Conservation (phyloP, 345 rosid genomes). For the Nasturtium officinale region DNA sequence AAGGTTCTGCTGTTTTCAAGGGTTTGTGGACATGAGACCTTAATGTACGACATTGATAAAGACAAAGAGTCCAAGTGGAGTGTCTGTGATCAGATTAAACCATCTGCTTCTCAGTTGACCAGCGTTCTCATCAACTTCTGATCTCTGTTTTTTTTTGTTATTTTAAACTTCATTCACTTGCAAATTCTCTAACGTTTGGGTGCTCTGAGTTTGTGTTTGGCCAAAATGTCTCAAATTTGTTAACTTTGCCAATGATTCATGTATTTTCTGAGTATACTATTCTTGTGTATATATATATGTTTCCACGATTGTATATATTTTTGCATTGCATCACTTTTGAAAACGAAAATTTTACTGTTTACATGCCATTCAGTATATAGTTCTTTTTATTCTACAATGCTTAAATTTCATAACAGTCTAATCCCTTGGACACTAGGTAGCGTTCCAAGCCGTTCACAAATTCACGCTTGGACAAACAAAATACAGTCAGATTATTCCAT, state of each 20-base stretch:
- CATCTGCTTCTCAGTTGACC: constrained; percentile 64
- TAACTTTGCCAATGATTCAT: not conserved
- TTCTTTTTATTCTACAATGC: too few species aligned
- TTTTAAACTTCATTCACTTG: constrained; percentile 20
- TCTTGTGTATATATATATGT: constrained; percentile 1
- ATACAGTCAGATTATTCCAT: not conserved
- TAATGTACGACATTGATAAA: constrained; percentile 72
- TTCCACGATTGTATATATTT: not conserved
- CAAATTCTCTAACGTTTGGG: constrained; percentile 3
- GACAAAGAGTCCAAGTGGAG: constrained; percentile 72
- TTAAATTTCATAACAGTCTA: too few species aligned
- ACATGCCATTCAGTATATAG: not conserved
- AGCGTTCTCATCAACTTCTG: constrained; percentile 36
- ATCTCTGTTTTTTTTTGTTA: not conserved
- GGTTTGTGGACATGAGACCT: constrained; percentile 51
- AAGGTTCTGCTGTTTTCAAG: constrained; percentile 76
- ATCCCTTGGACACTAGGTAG: not conserved
- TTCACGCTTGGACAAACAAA: too few species aligned
- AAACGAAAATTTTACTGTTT: not conserved
- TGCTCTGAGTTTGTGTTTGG: not conserved
- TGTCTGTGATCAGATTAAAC: constrained; percentile 62
- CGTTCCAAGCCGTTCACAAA: not conserved
- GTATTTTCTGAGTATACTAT: not conserved
- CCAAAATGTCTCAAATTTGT: constrained; percentile 7
- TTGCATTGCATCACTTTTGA: not conserved